phyloP scores from a whole-genome alignment of 208 protist species.

The Angomonas deanei region DNA sequence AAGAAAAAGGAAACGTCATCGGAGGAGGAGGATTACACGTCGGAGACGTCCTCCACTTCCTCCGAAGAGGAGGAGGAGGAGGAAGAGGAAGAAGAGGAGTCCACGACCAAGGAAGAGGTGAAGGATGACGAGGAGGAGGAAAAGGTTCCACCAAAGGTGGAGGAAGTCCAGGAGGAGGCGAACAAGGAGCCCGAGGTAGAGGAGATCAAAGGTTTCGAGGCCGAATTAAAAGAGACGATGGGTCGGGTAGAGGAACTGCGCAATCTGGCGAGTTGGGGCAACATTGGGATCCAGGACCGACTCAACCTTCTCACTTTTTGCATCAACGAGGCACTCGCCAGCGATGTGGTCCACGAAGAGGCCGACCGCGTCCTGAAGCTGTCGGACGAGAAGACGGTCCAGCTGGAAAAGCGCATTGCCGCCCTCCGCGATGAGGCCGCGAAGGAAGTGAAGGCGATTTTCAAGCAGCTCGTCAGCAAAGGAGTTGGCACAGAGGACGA shows the following conservation, averaged over 20 bases:
- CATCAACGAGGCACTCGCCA: slow-evolving; percentile 54
- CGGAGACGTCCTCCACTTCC: not conserved
- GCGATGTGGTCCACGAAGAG: slow-evolving; percentile 40
- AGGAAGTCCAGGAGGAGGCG: slow-evolving; percentile 4
- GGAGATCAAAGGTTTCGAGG: slow-evolving; percentile 14
- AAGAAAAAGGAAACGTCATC: slow-evolving; percentile 12
- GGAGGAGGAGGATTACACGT: not conserved
- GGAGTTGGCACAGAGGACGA: not conserved
- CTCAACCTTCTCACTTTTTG: slow-evolving; percentile 75
- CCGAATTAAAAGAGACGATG: slow-evolving; percentile 59
- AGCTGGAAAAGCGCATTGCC: slow-evolving; percentile 46
- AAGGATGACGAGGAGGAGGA: slow-evolving; percentile 13
- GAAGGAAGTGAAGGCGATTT: slow-evolving; percentile 59
- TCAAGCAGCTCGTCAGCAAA: slow-evolving; percentile 17
- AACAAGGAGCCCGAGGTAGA: slow-evolving; percentile 10
- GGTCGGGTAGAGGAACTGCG: slow-evolving; percentile 49
- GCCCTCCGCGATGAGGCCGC: slow-evolving; percentile 74
- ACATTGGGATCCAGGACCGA: slow-evolving; percentile 66
- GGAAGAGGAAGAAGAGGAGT: slow-evolving; percentile 19
- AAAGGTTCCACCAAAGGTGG: not conserved
- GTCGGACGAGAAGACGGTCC: slow-evolving; percentile 30
- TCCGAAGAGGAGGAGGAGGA: slow-evolving; percentile 24
- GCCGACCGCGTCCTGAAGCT: slow-evolving; percentile 51
- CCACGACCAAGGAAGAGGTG: too few species aligned
- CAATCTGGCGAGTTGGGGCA: slow-evolving; percentile 69